These are phyloP conservation scores for Cryphonectria japonica DNA, from an alignment of 2,329 filamentous ascomycete species.

Conservation along the genomic window DNA sequence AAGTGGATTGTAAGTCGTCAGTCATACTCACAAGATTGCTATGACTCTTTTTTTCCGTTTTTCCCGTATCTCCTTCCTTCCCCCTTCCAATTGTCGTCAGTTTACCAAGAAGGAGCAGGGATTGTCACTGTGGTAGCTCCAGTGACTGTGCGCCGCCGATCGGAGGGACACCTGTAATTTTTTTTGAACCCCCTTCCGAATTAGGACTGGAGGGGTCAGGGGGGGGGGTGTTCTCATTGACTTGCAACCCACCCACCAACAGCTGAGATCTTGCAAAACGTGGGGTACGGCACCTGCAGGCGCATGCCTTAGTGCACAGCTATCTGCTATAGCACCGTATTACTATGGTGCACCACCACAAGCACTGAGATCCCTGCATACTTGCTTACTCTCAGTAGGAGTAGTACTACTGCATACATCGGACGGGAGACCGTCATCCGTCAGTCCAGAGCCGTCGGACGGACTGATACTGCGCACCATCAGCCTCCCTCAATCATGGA, in stretches of 20 bases:
- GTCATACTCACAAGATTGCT: neutral
- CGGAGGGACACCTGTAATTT: slow-evolving; percentile 10
- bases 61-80: neutral
- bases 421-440: neutral
- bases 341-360: neutral
- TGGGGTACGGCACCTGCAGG: neutral
- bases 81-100: slow-evolving; percentile 1
- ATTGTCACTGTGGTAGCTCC: neutral
- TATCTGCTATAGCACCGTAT: too few relatives aligned
- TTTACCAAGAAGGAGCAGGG: neutral
- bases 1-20: neutral
- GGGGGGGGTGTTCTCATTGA: neutral
- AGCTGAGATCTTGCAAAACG: neutral
- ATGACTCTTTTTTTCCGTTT: neutral
- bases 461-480: neutral
- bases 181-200: neutral
- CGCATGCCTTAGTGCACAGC: neutral
- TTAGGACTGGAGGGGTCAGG: neutral
- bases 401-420: neutral
- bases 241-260: neutral
- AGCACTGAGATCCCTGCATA: neutral
- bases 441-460: neutral
- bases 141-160: slow-evolving; percentile 4
- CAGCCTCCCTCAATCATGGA: neutral
- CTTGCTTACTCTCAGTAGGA: too few relatives aligned